phyloP scores from a whole-genome alignment of 2,329 filamentous ascomycete species.

The Coleophoma cylindrospora region DNA sequence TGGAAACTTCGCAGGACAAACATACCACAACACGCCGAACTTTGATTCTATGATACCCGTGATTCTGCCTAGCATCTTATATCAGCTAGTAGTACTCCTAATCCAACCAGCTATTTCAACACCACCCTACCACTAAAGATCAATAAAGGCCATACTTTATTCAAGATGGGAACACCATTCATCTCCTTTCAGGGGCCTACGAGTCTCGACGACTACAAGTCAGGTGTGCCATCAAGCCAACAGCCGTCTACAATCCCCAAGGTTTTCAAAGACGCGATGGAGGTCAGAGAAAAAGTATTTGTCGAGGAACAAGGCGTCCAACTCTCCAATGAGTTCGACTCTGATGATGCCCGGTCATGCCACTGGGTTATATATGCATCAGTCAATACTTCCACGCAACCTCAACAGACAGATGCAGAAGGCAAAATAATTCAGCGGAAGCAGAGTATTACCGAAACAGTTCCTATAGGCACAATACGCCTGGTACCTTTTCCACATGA shows the following conservation, averaged over 20 bases:
- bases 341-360: constrained; percentile 72
- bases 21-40: too few species aligned
- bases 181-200: constrained; percentile 32
- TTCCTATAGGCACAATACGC: constrained; percentile 70
- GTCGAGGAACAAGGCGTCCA: constrained; percentile 51
- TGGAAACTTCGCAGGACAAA: too few species aligned
- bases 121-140: too few species aligned
- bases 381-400: constrained; percentile 41
- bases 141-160: neutral
- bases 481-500: constrained; percentile 77
- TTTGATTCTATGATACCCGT: too few species aligned
- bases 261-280: constrained; percentile 56
- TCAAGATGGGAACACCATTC: constrained; percentile 23
- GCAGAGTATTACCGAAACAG: constrained; percentile 35
- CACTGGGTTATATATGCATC: constrained; percentile 85
- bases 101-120: too few species aligned
- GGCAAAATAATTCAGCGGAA: constrained; percentile 36
- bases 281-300: constrained; percentile 53
- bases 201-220: constrained; percentile 43
- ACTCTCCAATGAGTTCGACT: constrained; percentile 70
- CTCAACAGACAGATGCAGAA: constrained; percentile 38
- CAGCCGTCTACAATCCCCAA: constrained; percentile 41
- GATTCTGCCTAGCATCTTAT: too few species aligned
- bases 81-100: too few species aligned
- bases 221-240: constrained; percentile 30